These are phyloP conservation scores for Taphrina wiesneri DNA, from an alignment of 1,139 yeast genomes.

Conservation along the genomic window DNA sequence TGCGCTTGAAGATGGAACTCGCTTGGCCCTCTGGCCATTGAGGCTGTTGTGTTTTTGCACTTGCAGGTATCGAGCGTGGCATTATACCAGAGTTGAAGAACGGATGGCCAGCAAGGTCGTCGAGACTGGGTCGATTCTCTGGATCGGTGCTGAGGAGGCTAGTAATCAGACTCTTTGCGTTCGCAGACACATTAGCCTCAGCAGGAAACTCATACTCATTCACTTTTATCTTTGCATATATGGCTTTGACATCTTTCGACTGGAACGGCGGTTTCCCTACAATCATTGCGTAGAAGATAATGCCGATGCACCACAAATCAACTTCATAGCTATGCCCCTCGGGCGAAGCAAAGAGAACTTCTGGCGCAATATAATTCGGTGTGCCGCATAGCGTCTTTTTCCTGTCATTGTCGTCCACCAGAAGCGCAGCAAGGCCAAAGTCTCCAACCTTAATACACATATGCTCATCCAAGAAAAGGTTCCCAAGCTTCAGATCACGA, in stretches of 20 bases:
- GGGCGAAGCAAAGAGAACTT: constrained; percentile 66
- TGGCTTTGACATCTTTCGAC: constrained; percentile 90
- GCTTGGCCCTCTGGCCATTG: constrained; percentile 40
- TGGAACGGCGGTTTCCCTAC: constrained; percentile 94
- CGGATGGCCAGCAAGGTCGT: constrained; percentile 74
- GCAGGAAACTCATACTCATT: constrained; percentile 81
- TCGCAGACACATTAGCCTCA: constrained; percentile 66
- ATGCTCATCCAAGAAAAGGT: constrained; percentile 75
- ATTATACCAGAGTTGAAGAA: constrained; percentile 79
- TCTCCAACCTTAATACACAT: constrained; percentile 87
- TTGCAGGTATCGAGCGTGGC: constrained; percentile 69
- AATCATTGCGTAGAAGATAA: constrained; percentile 90
- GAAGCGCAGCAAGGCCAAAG: constrained; percentile 92
- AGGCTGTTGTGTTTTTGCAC: constrained; percentile 64
- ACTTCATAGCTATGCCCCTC: constrained; percentile 97
- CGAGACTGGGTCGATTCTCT: constrained; percentile 72
- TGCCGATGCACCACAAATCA: constrained; percentile 97
- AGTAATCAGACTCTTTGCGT: constrained; percentile 69
- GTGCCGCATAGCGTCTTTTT: constrained; percentile 98
- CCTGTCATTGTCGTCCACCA: constrained; percentile 79
- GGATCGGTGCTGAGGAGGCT: constrained; percentile 80
- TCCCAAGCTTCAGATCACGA: constrained; percentile 93
- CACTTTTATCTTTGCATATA: constrained; percentile 85
- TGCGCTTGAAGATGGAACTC: constrained; percentile 24
- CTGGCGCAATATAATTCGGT: constrained; percentile 98